Base-by-base conservation (phyloP, 306 rosid species). In the Cicer pinnatifidum region DNA sequence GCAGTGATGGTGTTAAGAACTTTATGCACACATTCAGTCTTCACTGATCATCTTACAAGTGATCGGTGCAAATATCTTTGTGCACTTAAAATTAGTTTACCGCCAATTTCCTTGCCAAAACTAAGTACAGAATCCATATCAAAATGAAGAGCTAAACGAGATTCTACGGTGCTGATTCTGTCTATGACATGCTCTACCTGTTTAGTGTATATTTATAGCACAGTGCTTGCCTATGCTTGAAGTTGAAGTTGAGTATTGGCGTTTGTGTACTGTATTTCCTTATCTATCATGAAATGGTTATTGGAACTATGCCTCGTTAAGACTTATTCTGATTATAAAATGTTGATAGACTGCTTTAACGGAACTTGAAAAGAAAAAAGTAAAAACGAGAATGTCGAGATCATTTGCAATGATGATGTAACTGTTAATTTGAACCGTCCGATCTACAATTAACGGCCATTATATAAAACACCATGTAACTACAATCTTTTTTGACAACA, bases 221-320 rank as follows among this genome's bases (percentile, higher is more conserved):
- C 28, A 7, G 17, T 33, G 8, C 28, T 43, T 23, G 37, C 33
- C 5, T 6, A n/a, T 58, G 40, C 41, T 58, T 58, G 41, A 58
- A 58, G 64, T 57, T 59, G 44, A 74, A 67, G 15, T 43, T 16
- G 67, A 50, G 45, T 48, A 12, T 39, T 73, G 28, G 40, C 70
- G 20, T 57, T 40, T 73, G 58, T 46, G 1, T 6, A 15, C 40
- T 10, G 3, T 9, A 60, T 50, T 75, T 50, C 15, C 46, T 33
- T 53, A 37, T 44, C 28, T 71, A 54, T 65, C 66, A 81, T 63
- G 66, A 46, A 65, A 47, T 64, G 59, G 16, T 76, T 51, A 75
- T 69, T 80, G 16, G 9, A 43, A 8, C 2, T 41, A 20, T 60
- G 48, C 63, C 41, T 53, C 6, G 19, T 61, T 23, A 13, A 43